phyloP scores from a whole-genome alignment of 345 rosid genomes.

The Rhodamnia argentea region DNA sequence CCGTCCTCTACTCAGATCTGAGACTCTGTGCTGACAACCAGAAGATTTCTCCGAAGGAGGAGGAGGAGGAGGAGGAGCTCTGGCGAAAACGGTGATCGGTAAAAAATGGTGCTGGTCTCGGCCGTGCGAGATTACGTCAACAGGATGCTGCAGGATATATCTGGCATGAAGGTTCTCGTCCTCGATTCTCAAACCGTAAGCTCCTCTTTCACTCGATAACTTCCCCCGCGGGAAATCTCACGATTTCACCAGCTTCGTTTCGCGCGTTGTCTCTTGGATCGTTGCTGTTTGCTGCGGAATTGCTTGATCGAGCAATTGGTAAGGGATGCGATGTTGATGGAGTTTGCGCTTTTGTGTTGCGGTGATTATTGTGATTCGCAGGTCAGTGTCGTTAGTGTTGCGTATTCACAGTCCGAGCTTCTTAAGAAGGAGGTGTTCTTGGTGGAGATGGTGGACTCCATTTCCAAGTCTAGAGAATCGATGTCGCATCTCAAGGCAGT shows the following conservation, averaged over 20 bases:
- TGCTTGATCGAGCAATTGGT: not conserved
- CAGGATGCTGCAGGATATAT: slow-evolving; percentile 90
- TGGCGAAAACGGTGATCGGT: not conserved
- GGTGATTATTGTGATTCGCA: slow-evolving; percentile 10
- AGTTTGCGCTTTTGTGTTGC: not conserved
- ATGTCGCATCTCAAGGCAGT: slow-evolving; percentile 96
- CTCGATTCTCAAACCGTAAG: slow-evolving; percentile 92
- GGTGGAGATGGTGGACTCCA: slow-evolving; percentile 85
- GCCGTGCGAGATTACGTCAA: slow-evolving; percentile 85
- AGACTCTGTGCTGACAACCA: not conserved
- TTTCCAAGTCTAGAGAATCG: slow-evolving; percentile 68
- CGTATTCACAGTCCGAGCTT: slow-evolving; percentile 86
- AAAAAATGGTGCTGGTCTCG: slow-evolving; percentile 62
- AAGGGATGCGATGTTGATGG: not conserved
- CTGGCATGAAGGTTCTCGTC: slow-evolving; percentile 99
- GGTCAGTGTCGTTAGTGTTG: slow-evolving; percentile 91
- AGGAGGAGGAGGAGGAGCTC: not conserved
- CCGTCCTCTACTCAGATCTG: not conserved
- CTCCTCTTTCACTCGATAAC: not conserved
- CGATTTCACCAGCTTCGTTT: not conserved
- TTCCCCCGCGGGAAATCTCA: not conserved
- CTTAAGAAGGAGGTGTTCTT: slow-evolving; percentile 93
- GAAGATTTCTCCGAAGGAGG: not conserved
- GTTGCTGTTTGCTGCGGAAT: not conserved
- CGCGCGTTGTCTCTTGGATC: not conserved